phyloP scores from a whole-genome alignment of 78 protist species.

The Dictyostelium firmibasis region DNA sequence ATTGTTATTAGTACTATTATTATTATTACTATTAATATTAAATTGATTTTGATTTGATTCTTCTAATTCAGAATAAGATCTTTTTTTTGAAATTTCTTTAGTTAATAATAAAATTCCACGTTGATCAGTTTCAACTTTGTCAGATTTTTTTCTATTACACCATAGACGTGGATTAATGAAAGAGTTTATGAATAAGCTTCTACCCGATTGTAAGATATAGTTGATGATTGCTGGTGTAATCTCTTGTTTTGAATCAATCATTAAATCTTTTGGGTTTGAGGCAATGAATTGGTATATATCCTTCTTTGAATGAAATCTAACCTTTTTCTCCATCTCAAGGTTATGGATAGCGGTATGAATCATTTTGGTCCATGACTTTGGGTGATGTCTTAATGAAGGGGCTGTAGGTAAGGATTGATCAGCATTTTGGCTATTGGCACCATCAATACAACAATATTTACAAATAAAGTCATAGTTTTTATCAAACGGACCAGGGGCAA shows the following conservation, averaged over 20 bases:
- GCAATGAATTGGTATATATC: slow-evolving; percentile 54
- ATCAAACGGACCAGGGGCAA: slow-evolving; percentile 70
- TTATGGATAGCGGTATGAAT: slow-evolving; percentile 65
- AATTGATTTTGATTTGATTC: background rate
- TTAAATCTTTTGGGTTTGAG: slow-evolving; percentile 40
- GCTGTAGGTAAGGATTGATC: background rate
- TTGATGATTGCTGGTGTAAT: slow-evolving; percentile 10
- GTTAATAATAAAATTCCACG: slow-evolving; percentile 21
- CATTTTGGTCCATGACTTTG: slow-evolving; percentile 73
- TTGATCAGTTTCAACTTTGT: slow-evolving; percentile 27
- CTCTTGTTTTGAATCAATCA: slow-evolving; percentile 55
- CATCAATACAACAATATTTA: slow-evolving; percentile 25
- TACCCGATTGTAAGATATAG: slow-evolving; percentile 47
- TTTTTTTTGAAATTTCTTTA: slow-evolving; percentile 40
- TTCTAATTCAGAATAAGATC: background rate
- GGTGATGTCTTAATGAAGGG: slow-evolving; percentile 24
- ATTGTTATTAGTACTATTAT: too few relatives aligned
- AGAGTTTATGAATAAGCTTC: slow-evolving; percentile 51
- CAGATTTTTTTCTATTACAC: slow-evolving; percentile 76
- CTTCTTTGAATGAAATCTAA: slow-evolving; percentile 50
- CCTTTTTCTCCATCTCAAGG: slow-evolving; percentile 44
- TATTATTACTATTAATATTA: background rate
- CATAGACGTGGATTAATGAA: slow-evolving; percentile 27
- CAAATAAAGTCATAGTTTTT: slow-evolving; percentile 54
- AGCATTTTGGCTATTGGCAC: background rate